Evolutionary conservation across 2,329 filamentous ascomycete genomes (phyloP).

Genomic region (Claviceps quebecensis): DNA sequence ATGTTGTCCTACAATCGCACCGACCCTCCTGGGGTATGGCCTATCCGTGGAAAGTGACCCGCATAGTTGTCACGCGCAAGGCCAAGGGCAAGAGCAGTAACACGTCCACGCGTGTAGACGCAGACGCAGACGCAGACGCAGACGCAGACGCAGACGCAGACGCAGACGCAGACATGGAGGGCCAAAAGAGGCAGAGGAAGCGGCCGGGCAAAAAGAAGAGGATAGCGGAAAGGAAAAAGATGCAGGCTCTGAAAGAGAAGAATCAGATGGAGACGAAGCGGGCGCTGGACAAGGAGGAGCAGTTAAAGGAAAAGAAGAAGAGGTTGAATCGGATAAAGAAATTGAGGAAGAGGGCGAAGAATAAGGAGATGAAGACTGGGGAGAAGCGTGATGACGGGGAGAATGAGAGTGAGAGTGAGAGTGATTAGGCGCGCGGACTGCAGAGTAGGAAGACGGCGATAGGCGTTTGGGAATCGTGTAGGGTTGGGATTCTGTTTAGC

Average conservation of each 20-base stretch:
- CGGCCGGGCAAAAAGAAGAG: constrained; percentile 46
- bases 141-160: constrained; percentile 5
- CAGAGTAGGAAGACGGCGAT: constrained; percentile 4
- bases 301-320: constrained; percentile 47
- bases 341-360: constrained; percentile 42
- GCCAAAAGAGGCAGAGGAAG: constrained; percentile 20
- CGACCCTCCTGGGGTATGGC: constrained; percentile 42
- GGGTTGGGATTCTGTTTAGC: not conserved
- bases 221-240: constrained; percentile 33
- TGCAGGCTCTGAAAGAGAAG: constrained; percentile 27
- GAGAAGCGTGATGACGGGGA: constrained; percentile 4
- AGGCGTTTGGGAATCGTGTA: constrained; percentile 9
- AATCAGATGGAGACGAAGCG: constrained; percentile 25
- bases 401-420: not conserved
- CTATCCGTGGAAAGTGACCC: constrained; percentile 39
- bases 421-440: no score
- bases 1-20: constrained; percentile 30
- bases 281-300: constrained; percentile 37
- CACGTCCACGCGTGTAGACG: constrained; percentile 3
- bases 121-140: constrained; percentile 1
- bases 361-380: constrained; percentile 38
- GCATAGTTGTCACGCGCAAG: constrained; percentile 23
- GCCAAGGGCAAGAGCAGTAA: not conserved
- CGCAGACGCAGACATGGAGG: not conserved
- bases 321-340: constrained; percentile 46